Conservation (phyloP, 2,329 filamentous ascomycete genomes). For the Epichloe scottii region DNA sequence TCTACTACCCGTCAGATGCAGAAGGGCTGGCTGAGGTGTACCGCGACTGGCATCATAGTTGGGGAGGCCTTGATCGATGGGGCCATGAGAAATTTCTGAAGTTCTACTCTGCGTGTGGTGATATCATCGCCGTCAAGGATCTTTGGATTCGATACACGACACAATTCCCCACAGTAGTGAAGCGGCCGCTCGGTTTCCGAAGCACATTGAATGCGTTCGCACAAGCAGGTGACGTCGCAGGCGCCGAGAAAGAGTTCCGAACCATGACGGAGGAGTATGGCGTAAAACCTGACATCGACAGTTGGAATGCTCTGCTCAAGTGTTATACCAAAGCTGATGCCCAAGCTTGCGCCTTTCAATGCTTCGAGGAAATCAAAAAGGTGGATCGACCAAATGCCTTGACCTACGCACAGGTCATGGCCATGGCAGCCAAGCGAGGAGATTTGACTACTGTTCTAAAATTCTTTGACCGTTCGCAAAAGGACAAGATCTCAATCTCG, state of each 20-base stretch:
- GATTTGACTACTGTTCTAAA: constrained; percentile 58
- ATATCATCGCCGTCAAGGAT: constrained; percentile 30
- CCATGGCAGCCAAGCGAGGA: constrained; percentile 55
- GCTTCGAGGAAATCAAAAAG: constrained; percentile 48
- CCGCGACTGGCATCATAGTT: constrained; percentile 33
- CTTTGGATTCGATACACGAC: constrained; percentile 32
- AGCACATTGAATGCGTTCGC: constrained; percentile 62
- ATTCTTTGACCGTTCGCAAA: constrained; percentile 50
- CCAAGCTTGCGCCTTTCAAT: constrained; percentile 49
- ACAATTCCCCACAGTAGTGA: constrained; percentile 22
- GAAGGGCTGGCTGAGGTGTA: constrained; percentile 33
- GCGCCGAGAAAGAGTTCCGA: constrained; percentile 48
- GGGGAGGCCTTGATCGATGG: constrained; percentile 27
- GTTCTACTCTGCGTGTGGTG: constrained; percentile 35
- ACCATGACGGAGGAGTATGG: constrained; percentile 44
- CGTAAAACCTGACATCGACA: constrained; percentile 42
- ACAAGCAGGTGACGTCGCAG: constrained; percentile 48
- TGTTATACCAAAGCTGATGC: constrained; percentile 56
- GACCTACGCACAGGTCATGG: constrained; percentile 64
- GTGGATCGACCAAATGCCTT: constrained; percentile 42
- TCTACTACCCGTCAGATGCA: constrained; percentile 25
- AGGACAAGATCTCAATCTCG: constrained; percentile 35
- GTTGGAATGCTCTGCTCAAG: constrained; percentile 69
- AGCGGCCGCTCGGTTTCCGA: constrained; percentile 28
- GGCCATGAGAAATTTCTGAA: constrained; percentile 36